These are phyloP conservation scores for Phytophthora uliginosa DNA, from an alignment of 352 stramenopile genomes.

Conservation along the genomic window DNA sequence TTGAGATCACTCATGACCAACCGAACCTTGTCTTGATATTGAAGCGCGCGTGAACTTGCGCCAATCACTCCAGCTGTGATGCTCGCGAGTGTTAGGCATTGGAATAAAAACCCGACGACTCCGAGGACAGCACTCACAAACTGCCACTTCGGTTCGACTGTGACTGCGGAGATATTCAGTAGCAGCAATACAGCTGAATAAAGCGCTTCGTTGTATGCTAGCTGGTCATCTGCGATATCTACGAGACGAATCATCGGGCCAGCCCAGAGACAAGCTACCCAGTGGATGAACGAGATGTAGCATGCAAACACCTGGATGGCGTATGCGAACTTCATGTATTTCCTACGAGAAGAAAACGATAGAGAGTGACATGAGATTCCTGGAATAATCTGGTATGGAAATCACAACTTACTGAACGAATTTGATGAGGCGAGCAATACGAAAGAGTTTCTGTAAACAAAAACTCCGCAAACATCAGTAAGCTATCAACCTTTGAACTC, in stretches of 20 bases:
- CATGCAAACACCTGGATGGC: conserved; percentile 58
- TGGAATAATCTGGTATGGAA: background rate
- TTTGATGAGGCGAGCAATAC: conserved; percentile 65
- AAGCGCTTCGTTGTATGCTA: conserved; percentile 60
- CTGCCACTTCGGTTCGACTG: conserved; percentile 46
- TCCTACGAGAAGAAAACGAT: conserved; percentile 34
- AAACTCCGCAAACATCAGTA: background rate
- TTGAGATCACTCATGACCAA: conserved; percentile 78
- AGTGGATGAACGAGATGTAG: conserved; percentile 73
- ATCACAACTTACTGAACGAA: conserved; percentile 63
- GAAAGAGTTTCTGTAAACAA: conserved; percentile 66
- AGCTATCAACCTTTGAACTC: background rate
- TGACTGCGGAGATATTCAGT: conserved; percentile 61
- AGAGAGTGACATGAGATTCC: background rate
- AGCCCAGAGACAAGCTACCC: conserved; percentile 67
- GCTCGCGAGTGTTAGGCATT: conserved; percentile 61
- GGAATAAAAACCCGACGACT: conserved; percentile 59
- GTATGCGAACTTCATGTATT: conserved; percentile 76
- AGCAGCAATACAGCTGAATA: conserved; percentile 57
- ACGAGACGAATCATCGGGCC: conserved; percentile 41
- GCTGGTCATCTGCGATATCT: conserved; percentile 42
- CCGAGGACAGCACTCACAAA: conserved; percentile 53
- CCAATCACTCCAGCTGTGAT: conserved; percentile 62
- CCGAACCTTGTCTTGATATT: conserved; percentile 72
- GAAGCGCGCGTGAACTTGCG: conserved; percentile 54